Evolutionary conservation across 2,329 filamentous ascomycete species (phyloP), one percentile per base, ranked within the genome.

Genomic region (Aspergillus alliaceus): DNA sequence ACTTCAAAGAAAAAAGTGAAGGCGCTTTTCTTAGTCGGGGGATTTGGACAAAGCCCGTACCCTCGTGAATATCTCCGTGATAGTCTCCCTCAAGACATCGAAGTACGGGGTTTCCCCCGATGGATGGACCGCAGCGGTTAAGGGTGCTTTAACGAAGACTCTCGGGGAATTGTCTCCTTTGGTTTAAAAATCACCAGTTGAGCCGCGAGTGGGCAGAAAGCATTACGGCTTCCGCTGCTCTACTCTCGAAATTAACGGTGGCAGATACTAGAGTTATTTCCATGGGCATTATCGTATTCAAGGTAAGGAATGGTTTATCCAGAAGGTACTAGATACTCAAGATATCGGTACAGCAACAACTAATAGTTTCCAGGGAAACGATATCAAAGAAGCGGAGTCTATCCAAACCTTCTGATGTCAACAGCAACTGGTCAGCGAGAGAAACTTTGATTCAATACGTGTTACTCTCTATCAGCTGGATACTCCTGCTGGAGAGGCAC

Each of bases 1-100:
- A 82, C 82, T 15, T 84, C 84, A 35, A 82, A 82, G 69, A 84
- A 84, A 66, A 84, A 85, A 39, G 86, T 89, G 58, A 80, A 82
- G 60, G 58, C 66, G 6, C 58, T 73, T 1, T 61, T 71, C 1
- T 51, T 72, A 0, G 69, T 72, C 1, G 69, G 70, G 1, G 68
- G 68, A 1, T 70, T 72, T 48, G 69, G 68, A 11, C 61, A 71
- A 14, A 71, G 60, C 29, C 54, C 53, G 2, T 71, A 66, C 35
- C 60, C 71, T 15, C 59, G 61, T 9, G 59, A 60, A 8, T 58
- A 58, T n/a, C 51, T 70, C 3, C 47, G 54, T 7, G 52, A 63
- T 5, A 46, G 44, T 1, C 31, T 67, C 3, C 37, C 48, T 6
- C 32, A 57, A 15, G 37, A 52, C 0, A 63, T 72, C 1, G 55